phyloP scores from a whole-genome alignment of 2,329 filamentous ascomycete genomes.

The Beauveria varroae region DNA sequence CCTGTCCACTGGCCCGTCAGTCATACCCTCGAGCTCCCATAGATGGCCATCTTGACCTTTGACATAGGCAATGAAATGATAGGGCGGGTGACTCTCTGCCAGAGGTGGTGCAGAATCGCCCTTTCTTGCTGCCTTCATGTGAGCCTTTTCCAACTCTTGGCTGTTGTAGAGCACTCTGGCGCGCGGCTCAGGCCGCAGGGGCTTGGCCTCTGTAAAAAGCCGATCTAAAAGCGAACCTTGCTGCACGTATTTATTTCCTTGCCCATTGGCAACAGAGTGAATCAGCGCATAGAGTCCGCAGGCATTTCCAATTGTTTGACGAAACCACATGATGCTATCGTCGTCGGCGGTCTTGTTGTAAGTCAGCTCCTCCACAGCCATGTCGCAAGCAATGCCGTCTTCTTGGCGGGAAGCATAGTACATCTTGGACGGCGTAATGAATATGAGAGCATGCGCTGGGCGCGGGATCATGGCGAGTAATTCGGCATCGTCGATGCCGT shows the following conservation, averaged over 20 bases:
- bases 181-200: slow-evolving; percentile 49
- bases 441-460: slow-evolving; percentile 67
- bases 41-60: slow-evolving; percentile 56
- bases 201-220: slow-evolving; percentile 55
- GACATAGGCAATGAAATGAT: slow-evolving; percentile 79
- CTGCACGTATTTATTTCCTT: slow-evolving; percentile 46
- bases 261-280: slow-evolving; percentile 66
- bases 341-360: slow-evolving; percentile 38
- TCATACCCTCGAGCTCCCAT: slow-evolving; percentile 73
- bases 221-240: slow-evolving; percentile 46
- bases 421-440: slow-evolving; percentile 60
- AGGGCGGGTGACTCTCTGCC: slow-evolving; percentile 53
- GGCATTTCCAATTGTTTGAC: slow-evolving; percentile 76
- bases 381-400: slow-evolving; percentile 18
- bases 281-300: slow-evolving; percentile 74
- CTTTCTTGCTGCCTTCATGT: slow-evolving; percentile 58
- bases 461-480: slow-evolving; percentile 66
- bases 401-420: slow-evolving; percentile 38
- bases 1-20: slow-evolving; percentile 66
- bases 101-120: slow-evolving; percentile 61
- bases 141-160: slow-evolving; percentile 61
- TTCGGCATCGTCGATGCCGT: slow-evolving; percentile 67
- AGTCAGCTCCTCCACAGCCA: slow-evolving; percentile 19
- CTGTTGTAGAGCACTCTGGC: slow-evolving; percentile 67
- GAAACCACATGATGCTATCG: slow-evolving; percentile 67